Percentiles rank a stretch among this genome's conserved stretches.
Conservation (phyloP, 768 basidiomycete species). For the Leucocoprinus sp. region DNA sequence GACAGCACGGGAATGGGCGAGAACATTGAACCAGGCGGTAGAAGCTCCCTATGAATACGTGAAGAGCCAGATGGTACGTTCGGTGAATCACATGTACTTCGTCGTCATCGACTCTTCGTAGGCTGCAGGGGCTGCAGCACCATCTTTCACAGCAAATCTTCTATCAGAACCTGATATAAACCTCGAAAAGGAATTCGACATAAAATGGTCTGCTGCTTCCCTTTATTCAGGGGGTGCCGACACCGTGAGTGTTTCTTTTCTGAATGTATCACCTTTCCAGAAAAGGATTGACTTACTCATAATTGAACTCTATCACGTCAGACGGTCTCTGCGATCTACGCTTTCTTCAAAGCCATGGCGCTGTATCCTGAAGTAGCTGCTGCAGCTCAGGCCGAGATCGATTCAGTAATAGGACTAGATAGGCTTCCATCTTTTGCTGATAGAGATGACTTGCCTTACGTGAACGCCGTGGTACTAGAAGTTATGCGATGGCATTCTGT, state of each 20-base stretch:
- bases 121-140: conserved; percentile 24
- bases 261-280: neutral
- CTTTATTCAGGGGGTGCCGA: conserved; percentile 42
- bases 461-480: conserved; percentile 31
- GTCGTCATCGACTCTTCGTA: conserved; percentile 3
- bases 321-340: conserved; percentile 31
- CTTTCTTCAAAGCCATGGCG: conserved; percentile 32
- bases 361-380: conserved; percentile 29
- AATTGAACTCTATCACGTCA: conserved; percentile 12
- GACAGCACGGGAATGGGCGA: conserved; percentile 37
- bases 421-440: conserved; percentile 33
- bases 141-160: conserved; percentile 26
- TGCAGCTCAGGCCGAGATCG: conserved; percentile 37
- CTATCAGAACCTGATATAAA: conserved; percentile 24
- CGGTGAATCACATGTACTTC: neutral
- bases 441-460: conserved; percentile 31
- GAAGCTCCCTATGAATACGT: conserved; percentile 37
- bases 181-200: conserved; percentile 25
- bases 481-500: conserved; percentile 28
- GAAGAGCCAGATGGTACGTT: conserved; percentile 36
- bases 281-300: neutral
- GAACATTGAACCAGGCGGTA: conserved; percentile 34
- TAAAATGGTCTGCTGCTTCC: conserved; percentile 38
- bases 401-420: conserved; percentile 30
- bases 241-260: conserved; percentile 19